Conservation (phyloP, 768 basidiomycete genomes). For the Collybia sp. region DNA sequence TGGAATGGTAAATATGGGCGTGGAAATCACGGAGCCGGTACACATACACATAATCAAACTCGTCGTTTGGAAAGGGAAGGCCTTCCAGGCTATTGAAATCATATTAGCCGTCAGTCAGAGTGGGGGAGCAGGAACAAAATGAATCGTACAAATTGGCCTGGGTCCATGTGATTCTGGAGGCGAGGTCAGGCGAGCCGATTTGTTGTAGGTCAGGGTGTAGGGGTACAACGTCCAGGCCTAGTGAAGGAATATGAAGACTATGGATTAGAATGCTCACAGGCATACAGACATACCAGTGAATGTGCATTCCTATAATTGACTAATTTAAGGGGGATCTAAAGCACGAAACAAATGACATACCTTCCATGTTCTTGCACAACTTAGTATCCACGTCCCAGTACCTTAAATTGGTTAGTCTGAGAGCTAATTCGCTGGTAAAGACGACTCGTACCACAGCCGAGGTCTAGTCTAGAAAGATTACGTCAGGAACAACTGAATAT, state of each 20-base stretch:
- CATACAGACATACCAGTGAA: conserved; percentile 51
- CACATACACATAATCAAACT: conserved; percentile 76
- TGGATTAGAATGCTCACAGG: neutral
- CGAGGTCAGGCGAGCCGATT: conserved; percentile 52
- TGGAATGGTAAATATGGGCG: conserved; percentile 5
- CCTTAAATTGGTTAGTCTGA: conserved; percentile 29
- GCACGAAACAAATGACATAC: conserved; percentile 27
- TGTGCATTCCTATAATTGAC: conserved; percentile 37
- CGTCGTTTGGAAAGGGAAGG: conserved; percentile 65
- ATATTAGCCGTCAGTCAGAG: conserved; percentile 5
- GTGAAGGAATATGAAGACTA: neutral
- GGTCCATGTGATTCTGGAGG: conserved; percentile 64
- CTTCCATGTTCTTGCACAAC: conserved; percentile 63
- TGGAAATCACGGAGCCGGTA: neutral
- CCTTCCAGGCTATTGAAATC: conserved; percentile 50
- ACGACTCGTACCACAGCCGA: conserved; percentile 60
- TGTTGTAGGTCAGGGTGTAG: conserved; percentile 65
- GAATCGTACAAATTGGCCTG: conserved; percentile 75
- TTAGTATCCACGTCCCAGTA: conserved; percentile 70
- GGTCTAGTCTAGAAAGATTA: conserved; percentile 45
- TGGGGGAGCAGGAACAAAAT: conserved; percentile 18
- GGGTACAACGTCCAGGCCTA: conserved; percentile 69
- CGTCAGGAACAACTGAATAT: conserved; percentile 5
- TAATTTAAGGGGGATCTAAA: conserved; percentile 1
- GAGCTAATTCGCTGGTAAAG: neutral